Percentiles rank a stretch among this genome's conserved stretches.
These are phyloP conservation scores for Fusarium anthophilum DNA, from an alignment of 2,329 filamentous ascomycete species.

Conservation along the genomic window DNA sequence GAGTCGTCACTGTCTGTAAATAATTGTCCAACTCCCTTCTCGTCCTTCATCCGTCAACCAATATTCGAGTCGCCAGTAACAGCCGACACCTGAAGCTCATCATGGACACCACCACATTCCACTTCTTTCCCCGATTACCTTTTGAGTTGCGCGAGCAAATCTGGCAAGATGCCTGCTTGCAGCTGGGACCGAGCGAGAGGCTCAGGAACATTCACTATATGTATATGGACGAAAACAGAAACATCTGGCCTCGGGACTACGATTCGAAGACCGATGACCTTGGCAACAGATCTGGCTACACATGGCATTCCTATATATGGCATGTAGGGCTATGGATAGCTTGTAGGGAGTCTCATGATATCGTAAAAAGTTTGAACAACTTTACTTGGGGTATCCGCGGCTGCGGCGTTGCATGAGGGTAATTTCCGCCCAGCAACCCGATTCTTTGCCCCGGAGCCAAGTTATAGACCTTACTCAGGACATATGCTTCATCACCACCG, in stretches of 20 bases:
- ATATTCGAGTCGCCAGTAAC: neutral
- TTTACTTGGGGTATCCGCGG: fast-evolving
- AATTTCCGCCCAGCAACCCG: fast-evolving
- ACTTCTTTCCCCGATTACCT: neutral
- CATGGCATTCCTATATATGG: neutral
- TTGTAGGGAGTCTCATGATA: neutral
- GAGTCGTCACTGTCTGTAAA: fast-evolving
- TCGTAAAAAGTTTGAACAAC: neutral
- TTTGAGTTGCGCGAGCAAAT: neutral
- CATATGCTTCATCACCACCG: neutral
- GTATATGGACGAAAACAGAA: neutral
- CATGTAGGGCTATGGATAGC: neutral
- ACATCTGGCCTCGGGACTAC: neutral
- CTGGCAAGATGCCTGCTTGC: neutral
- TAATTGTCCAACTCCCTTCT: fast-evolving
- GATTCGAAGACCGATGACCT: neutral
- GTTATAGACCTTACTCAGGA: neutral
- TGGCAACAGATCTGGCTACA: neutral
- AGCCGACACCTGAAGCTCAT: neutral
- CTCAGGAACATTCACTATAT: neutral
- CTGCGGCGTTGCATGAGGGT: neutral
- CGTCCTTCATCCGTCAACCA: fast-evolving
- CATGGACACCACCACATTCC: neutral
- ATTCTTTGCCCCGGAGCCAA: neutral
- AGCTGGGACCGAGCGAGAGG: neutral